Evolutionary conservation across 2,329 filamentous ascomycete genomes (phyloP), one percentile per base, ranked within the genome.

Genomic region (Graphilbum sp.): DNA sequence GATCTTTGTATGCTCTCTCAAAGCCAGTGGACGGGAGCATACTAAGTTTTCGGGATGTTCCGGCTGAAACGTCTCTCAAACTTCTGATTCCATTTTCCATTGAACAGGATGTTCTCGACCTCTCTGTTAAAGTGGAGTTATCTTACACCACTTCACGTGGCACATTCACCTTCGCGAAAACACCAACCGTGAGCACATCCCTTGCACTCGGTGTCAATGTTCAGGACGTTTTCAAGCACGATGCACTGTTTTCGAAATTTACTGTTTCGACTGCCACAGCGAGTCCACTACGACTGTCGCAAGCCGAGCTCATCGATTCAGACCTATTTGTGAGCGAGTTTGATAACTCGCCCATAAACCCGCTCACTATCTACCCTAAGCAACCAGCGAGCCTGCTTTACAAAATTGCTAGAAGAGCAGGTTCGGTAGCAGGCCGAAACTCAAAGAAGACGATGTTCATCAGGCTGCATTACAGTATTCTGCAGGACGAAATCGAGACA

Each of bases 131-230:
- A 44, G 58, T 88, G n/a, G 87, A 94, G 45, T 65, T 86, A 10
- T 66, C 63, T 1, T 93, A 90, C 51, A 68, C 68, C 2, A 87
- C 82, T 0, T 63, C 73, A 1, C 60, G 71, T 3, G 80, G 77
- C 3, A 64, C 61, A 8, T 82, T 84, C 45, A 64, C 67, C 38
- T 79, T 78, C 52, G 68, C 73, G 15, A 71, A 69, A 15, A 65
- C 67, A 8, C 69, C 72, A 17, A 71, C 66, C 4, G 66, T 92
- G 17, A 69, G 77, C 3, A 79, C 90, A 2, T 70, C 80, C 1
- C 64, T 98, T 5, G 83, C 85, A 0, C 66, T 98, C 4, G 87
- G 88, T 3, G 90, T 98, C 44, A 96, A 96, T 46, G 90, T 98
- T 6, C 87, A 96, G 50, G 90, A 98, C 49, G 74, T 92, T 21